Base-by-base conservation (phyloP, 2,329 filamentous ascomycete species). In the Microascus cirrosus region DNA sequence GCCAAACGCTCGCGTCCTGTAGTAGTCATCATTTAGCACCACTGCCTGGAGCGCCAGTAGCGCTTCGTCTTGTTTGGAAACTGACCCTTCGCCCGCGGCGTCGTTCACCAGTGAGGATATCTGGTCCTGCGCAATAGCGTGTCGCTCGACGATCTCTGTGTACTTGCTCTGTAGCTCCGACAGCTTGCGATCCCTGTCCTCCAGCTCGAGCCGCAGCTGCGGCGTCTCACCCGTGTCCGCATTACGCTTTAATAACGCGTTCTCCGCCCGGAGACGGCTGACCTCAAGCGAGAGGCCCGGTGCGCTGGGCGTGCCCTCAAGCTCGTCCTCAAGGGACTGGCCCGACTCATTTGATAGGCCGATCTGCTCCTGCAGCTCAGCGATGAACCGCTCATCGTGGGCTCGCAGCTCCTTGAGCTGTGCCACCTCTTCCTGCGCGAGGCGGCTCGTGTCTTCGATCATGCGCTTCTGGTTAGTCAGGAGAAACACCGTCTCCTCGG, bases 241-340 rank as follows among this genome's bases (percentile, higher is more conserved):
- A 55, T 76, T 81, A 60, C 75, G 79, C 60, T 78, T 78, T 13
- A 86, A 70, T 8, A 85, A 67, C 39, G 78, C 76, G 63, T 84
- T 85, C 67, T 86, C 84, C 6, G 83, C 79, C 65, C 80, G 82
- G 54, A 86, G 71, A 36, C 83, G 77, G 34, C 80, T 80, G 24
- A 83, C 66, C 64, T 83, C 79, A 20, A 82, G 68, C 12, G 74
- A 73, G 54, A 80, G 69, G 12, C 69, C 65, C 12, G 57, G 58
- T 18, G 15, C 18, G 20, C 10, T 20, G 24, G 39, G 25, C 6
- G 69, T 63, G 20, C 59, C 61, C 25, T 62, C 61, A 4, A 86
- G 73, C 66, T 86, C 83, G 60, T 85, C 79, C 67, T 84, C 82
- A 10, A 86, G 76, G 60, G 71, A 81, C 48, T 78, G 71, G 48